Percentiles rank a stretch among this genome's conserved stretches.
phyloP scores from a whole-genome alignment of 164 flowering plant genomes.

The Umbellularia californica region DNA sequence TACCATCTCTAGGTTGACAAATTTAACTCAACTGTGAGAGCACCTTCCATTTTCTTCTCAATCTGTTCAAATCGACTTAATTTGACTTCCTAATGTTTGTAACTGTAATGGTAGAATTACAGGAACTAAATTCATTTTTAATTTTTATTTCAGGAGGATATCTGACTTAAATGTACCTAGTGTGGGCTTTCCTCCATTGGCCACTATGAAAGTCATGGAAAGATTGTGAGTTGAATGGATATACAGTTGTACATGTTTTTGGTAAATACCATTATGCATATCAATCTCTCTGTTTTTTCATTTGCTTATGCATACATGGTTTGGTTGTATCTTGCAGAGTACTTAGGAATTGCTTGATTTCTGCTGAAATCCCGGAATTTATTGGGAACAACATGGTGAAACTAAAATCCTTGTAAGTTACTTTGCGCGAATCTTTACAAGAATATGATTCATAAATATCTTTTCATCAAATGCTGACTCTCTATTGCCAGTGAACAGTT shows the following conservation, averaged over 20 bases:
- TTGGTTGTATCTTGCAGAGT: slow-evolving; percentile 35
- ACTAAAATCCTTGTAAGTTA: slow-evolving; percentile 49
- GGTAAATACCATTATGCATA: not conserved
- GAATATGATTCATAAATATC: not conserved
- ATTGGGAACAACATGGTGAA: slow-evolving; percentile 30
- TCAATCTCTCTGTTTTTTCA: not conserved
- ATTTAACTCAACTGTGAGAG: slow-evolving; percentile 23
- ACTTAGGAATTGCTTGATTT: slow-evolving; percentile 63
- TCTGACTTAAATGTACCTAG: slow-evolving; percentile 52
- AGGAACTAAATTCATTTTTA: not conserved
- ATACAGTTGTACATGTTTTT: not conserved
- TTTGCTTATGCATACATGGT: not conserved
- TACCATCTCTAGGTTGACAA: slow-evolving; percentile 35
- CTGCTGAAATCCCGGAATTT: slow-evolving; percentile 53
- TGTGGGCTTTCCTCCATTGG: slow-evolving; percentile 46
- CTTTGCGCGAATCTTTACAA: not conserved
- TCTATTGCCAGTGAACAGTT: not conserved
- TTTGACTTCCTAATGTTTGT: not conserved
- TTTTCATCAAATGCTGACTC: not conserved
- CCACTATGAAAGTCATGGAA: slow-evolving; percentile 25
- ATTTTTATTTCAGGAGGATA: slow-evolving; percentile 46
- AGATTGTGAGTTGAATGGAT: slow-evolving; percentile 42
- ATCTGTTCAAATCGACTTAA: not conserved
- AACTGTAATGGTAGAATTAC: not conserved
- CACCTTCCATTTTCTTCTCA: not conserved